phyloP scores from a whole-genome alignment of 73 alveolate species.

The Paramecium tetraurelia region DNA sequence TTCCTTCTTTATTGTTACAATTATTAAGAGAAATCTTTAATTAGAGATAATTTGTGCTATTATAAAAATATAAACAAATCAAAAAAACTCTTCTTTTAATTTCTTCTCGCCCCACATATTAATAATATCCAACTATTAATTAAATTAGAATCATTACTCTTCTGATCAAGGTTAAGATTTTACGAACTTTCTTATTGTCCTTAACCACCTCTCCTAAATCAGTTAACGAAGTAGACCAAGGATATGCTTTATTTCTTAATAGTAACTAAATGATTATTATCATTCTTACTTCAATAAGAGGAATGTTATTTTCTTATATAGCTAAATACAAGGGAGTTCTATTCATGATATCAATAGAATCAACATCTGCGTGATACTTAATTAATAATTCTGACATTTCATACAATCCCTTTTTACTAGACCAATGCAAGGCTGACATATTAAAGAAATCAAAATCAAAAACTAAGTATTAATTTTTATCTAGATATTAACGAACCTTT shows the following conservation, averaged over 20 bases:
- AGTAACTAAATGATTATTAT: background rate
- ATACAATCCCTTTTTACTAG: conserved; percentile 34
- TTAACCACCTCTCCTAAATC: background rate
- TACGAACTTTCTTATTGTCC: background rate
- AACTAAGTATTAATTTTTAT: conserved; percentile 38
- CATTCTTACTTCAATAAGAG: background rate
- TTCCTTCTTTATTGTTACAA: background rate
- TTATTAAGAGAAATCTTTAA: background rate
- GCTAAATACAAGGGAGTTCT: conserved; percentile 9
- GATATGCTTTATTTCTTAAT: conserved; percentile 22
- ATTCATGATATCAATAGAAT: conserved; percentile 12
- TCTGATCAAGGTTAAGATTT: background rate
- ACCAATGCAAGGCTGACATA: conserved; percentile 52
- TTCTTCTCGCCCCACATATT: conserved; percentile 22
- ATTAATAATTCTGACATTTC: conserved; percentile 19
- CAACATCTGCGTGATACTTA: conserved; percentile 43
- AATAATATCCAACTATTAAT: background rate
- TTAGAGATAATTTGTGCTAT: background rate
- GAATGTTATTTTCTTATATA: background rate
- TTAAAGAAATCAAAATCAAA: conserved; percentile 43
- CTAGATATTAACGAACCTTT: background rate
- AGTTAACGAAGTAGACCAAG: conserved; percentile 40
- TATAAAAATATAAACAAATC: background rate
- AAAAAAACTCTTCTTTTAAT: conserved; percentile 16
- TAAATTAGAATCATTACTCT: background rate